Evolutionary conservation across 495 filamentous ascomycete genomes (phyloP).

Genomic region (Penicillium pancosmium): DNA sequence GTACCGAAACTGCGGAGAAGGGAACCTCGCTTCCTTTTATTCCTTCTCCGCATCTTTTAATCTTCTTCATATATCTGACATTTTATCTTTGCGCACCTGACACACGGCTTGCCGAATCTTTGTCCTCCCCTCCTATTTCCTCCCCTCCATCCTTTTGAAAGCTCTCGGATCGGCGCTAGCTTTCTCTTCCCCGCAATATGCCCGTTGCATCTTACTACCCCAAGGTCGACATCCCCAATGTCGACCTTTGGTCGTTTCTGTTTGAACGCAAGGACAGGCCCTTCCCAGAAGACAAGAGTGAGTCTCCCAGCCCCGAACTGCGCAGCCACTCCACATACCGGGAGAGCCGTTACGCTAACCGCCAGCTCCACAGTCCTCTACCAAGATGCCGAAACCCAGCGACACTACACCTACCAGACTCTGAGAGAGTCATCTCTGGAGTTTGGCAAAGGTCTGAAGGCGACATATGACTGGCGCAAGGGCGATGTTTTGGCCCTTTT

Average conservation of each 20-base stretch:
- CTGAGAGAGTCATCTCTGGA: conserved; percentile 64
- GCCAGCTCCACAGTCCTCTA: conserved; percentile 67
- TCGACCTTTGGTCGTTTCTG: conserved; percentile 75
- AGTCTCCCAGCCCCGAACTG: conserved; percentile 1
- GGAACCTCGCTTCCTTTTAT: background rate
- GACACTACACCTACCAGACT: conserved; percentile 74
- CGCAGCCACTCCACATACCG: too few relatives aligned
- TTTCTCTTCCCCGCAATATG: conserved; percentile 38
- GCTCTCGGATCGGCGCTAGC: conserved; percentile 19
- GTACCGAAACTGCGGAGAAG: conserved; percentile 7
- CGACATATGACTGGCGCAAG: conserved; percentile 73
- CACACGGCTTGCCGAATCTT: conserved; percentile 1
- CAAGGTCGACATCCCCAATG: conserved; percentile 39
- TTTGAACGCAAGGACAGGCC: conserved; percentile 73
- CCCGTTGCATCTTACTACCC: conserved; percentile 46
- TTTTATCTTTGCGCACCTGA: background rate
- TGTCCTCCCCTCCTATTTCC: background rate
- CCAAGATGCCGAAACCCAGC: conserved; percentile 71
- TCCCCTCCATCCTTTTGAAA: conserved; percentile 2
- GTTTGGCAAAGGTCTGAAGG: conserved; percentile 80
- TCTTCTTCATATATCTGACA: background rate
- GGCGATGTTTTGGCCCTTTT: conserved; percentile 75
- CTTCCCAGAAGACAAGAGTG: conserved; percentile 62
- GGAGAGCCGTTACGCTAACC: conserved; percentile 13
- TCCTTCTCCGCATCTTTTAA: background rate